Evolutionary conservation across 2,329 filamentous ascomycete species (phyloP), one percentile per base, ranked within the genome.

Genomic region (Cladosporium sp.): DNA sequence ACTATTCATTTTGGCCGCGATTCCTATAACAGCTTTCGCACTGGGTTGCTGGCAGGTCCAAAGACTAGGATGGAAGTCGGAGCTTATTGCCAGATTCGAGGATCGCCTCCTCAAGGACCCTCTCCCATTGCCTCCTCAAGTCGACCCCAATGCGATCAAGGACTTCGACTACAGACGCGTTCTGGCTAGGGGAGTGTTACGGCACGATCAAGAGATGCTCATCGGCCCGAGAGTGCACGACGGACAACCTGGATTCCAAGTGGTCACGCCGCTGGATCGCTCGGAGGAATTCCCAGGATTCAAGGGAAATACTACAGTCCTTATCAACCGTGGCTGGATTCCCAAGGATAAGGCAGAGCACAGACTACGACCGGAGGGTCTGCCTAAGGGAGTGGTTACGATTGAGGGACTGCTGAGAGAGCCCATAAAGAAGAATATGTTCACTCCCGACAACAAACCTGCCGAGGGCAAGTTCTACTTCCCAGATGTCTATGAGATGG

Each of bases 341-440:
- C 80, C 84, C 45, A 93, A 90, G 79, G 86, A 86, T 65, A 80
- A 88, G 67, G 83, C 82, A 58, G 76, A 83, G 60, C 88, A 92
- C 76, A 78, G 77, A 64, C 77, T 80, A 58, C 78, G 90, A 38
- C 72, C 82, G 0, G 83, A 85, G 22, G 85, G 86, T 1, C 66
- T 97, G 65, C 88, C 89, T 0, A 72, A 70, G 51, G 90, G 86
- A 0, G 84, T 88, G 68, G 87, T 97, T 9, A 83, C 82, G 0
- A 86, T 99, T 2, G 87, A 96, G 75, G 94, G 94, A 0, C 69
- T 99, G 72, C 72, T 99, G 72, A 78, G 94, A 60, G 86, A 94
- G 76, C 93, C 93, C 8, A 96, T 90, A 84, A 94, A 96, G 82
- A 96, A 93, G 82, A 99, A 99, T 73, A 88, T 92, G 83, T 99